Percentiles rank a stretch among this genome's conserved stretches.
These are phyloP conservation scores for Westerdykella aurantiaca DNA, from an alignment of 2,329 filamentous ascomycete genomes.

Conservation along the genomic window DNA sequence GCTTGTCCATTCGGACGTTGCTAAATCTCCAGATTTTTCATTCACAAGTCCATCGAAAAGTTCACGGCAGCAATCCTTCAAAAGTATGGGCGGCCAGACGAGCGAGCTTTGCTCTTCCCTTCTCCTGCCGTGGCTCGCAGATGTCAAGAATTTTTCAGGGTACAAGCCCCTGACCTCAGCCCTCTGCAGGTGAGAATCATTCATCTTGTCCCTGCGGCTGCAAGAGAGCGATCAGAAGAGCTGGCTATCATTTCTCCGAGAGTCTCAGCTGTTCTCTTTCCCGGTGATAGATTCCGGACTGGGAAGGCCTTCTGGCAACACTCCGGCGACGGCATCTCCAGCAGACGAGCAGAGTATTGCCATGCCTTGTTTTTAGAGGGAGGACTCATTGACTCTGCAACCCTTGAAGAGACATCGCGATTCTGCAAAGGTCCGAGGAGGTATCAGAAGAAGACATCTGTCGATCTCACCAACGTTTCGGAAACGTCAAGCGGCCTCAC, in stretches of 20 bases:
- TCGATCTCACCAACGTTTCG: constrained; percentile 36
- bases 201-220: constrained; percentile 58
- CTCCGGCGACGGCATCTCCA: constrained; percentile 86
- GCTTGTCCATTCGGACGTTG: neutral
- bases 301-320: constrained; percentile 99
- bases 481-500: constrained; percentile 18
- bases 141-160: constrained; percentile 67
- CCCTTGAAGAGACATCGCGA: constrained; percentile 34
- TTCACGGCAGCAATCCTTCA: constrained; percentile 64
- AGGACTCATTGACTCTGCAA: constrained; percentile 51
- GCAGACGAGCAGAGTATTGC: constrained; percentile 85
- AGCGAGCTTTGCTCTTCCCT: constrained; percentile 78
- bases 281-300: constrained; percentile 58
- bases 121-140: constrained; percentile 62
- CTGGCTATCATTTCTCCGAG: constrained; percentile 41
- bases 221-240: constrained; percentile 47
- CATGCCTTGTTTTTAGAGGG: constrained; percentile 67
- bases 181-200: constrained; percentile 50
- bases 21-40: constrained; percentile 65
- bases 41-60: constrained; percentile 74
- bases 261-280: constrained; percentile 59
- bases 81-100: constrained; percentile 55
- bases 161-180: constrained; percentile 51
- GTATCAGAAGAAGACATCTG: constrained; percentile 62
- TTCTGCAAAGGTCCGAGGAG: constrained; percentile 66